Base-by-base conservation (phyloP, 306 rosid species). In the Glycyrrhiza uralensis region DNA sequence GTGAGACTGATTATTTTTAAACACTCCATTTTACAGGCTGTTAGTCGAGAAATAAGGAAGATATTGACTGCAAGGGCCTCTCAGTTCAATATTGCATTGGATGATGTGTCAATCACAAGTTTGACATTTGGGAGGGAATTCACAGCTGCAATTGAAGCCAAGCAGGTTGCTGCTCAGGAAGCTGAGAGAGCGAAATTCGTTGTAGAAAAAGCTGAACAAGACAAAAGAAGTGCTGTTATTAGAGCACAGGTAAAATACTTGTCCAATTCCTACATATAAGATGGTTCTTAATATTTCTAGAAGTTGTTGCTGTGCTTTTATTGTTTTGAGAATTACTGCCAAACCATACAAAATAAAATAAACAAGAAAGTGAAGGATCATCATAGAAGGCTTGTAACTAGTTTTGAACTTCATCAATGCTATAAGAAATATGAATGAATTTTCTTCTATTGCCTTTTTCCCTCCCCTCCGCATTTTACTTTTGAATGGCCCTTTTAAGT, bases 131-230 rank as follows among this genome's bases (percentile, higher is more conserved):
- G 94, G 73, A 84, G 36, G 77, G 98, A 93, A 74, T 93, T 90
- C 32, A 89, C 87, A 18, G 90, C 77, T 73, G 97, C 98, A 22
- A 90, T 90, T 67, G 97, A 93, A 84, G 96, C 98, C 78, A 93
- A 93, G 82, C 98, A 93, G 71, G 94, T 90, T 70, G 97, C 96
- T 76, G 96, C 97, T 30, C 97, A 93, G 80, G 97, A 90, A 28
- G 97, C 97, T 50, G 98, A 90, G 85, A 90, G 97, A 76, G 98
- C 90, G n/a, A 90, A 93, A 71, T 93, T 83, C 69, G 88, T 93
- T 23, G 96, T 90, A 54, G 96, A 93, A 69, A 87, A 90, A 69
- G 96, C 98, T 62, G 92, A 93, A 63, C 96, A 90, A 79, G 97
- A 90, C 85, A 90, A 87, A 80, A 86, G 61, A 83, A 88, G 94